Evolutionary conservation across 2,329 filamentous ascomycete genomes (phyloP), one percentile per base, ranked within the genome.

Genomic region (Nemania abortiva): DNA sequence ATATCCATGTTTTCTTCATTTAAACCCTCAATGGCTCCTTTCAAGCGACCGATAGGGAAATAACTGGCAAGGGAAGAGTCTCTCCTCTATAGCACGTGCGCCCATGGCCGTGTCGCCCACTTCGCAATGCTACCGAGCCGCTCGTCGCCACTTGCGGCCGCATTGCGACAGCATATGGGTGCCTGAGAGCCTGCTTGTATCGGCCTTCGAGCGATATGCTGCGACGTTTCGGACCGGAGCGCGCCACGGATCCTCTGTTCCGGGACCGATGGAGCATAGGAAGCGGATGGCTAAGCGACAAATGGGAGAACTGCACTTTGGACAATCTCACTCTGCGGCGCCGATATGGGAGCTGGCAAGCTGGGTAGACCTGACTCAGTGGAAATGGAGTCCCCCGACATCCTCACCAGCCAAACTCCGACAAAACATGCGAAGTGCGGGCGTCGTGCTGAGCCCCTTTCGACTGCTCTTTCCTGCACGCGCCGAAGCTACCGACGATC

Each of bases 191-290:
- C 73, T 86, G 27, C 82, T 91, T 15, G 78, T 81, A 27, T 78
- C 80, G 61, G 84, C 85, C 2, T 87, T 89, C 72, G 82, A 84
- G 55, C 81, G 82, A 20, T 86, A 82, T 74, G 82, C 77, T 60
- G 71, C 74, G 47, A 68, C 76, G 1, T 81, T 79, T 6, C 70
- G 66, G 37, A 69, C 56, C 7, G 49, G 52, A 18, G 69, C 69
- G 49, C 76, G 75, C 37, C 62, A 75, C 73, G 77, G 73, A 59
- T 79, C 78, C 73, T 85, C 83, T 29, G 80, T 84, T 6, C 84
- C 85, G 0, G 87, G 87, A 0, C 87, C 87, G 0, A 80, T 89
- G 70, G 88, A 89, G 77, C 84, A 82, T 74, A 83, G 85, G 34
- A 85, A 85, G 34, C 83, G 87, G 6, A 74, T 85, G 22, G 86